A percentile compares a stretch with the other conserved stretches of the same genome.
These are phyloP conservation scores for Trichoderma guizhouense DNA, from an alignment of 2,329 filamentous ascomycete species.

Conservation along the genomic window DNA sequence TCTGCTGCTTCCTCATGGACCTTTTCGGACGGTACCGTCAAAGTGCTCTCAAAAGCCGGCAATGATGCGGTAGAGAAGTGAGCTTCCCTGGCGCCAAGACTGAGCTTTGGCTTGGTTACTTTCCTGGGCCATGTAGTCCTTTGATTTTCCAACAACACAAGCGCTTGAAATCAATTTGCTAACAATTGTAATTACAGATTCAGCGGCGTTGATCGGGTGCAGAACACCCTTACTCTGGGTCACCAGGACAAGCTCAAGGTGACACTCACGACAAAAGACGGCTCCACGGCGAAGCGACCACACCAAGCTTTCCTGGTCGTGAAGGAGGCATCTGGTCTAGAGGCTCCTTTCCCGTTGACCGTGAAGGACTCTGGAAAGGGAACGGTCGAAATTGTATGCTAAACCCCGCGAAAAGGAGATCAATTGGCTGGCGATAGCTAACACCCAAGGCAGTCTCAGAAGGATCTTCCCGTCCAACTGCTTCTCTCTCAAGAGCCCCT, in stretches of 20 bases:
- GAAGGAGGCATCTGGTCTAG: constrained; percentile 73
- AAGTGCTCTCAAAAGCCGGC: constrained; percentile 63
- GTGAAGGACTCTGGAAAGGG: constrained; percentile 88
- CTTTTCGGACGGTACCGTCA: constrained; percentile 69
- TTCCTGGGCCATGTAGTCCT: not conserved
- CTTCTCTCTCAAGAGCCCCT: constrained; percentile 65
- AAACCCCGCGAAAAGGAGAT: not conserved
- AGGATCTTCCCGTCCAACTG: constrained; percentile 84
- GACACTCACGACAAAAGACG: constrained; percentile 75
- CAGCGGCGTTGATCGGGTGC: constrained; percentile 55
- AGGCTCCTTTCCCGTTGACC: constrained; percentile 79
- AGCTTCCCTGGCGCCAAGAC: constrained; percentile 27
- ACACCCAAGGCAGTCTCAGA: constrained; percentile 62
- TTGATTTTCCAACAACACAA: not conserved
- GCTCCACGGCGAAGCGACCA: constrained; percentile 73
- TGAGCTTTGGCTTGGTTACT: not conserved
- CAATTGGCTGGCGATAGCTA: constrained; percentile 23
- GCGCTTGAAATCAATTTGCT: constrained; percentile 23
- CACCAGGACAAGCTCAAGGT: constrained; percentile 75
- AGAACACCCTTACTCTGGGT: constrained; percentile 62
- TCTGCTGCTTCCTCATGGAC: constrained; percentile 60
- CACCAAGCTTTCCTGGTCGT: constrained; percentile 92
- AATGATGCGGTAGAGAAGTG: constrained; percentile 65
- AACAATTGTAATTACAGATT: constrained; percentile 48
- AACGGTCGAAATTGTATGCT: constrained; percentile 75